Conservation (phyloP, 2,329 filamentous ascomycete species). For the Arthrobotrys sinensis region DNA sequence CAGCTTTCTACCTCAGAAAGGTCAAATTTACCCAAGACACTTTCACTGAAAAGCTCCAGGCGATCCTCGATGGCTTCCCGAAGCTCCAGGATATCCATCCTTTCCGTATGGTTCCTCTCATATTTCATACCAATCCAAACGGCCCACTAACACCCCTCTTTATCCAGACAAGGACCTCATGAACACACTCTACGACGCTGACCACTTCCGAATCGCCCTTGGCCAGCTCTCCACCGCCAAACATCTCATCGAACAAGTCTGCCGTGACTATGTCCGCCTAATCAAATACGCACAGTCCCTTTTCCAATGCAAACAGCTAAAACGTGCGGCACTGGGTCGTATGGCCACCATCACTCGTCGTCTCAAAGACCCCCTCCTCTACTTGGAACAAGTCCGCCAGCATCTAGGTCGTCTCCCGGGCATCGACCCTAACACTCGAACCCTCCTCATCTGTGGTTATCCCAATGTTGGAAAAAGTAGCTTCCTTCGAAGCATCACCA, state of each 20-base stretch:
- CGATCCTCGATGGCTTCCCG: constrained; percentile 93
- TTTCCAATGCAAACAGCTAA: constrained; percentile 99
- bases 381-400: constrained; percentile 96
- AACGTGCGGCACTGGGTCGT: constrained; percentile 93
- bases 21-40: constrained; percentile 99
- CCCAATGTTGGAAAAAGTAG: constrained; percentile 98
- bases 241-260: constrained; percentile 95
- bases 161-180: constrained; percentile 80
- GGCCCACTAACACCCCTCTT: constrained; percentile 55
- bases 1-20: constrained; percentile 94
- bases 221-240: constrained; percentile 97
- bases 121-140: background rate
- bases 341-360: constrained; percentile 98
- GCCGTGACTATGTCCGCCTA: constrained; percentile 94
- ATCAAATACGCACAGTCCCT: constrained; percentile 97
- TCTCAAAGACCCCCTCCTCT: constrained; percentile 92
- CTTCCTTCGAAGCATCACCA: constrained; percentile 91
- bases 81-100: constrained; percentile 94
- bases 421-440: constrained; percentile 98
- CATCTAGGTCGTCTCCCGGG: constrained; percentile 96
- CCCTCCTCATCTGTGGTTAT: constrained; percentile 95
- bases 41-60: constrained; percentile 91
- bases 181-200: constrained; percentile 98
- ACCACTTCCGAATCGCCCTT: constrained; percentile 96
- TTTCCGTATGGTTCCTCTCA: constrained; percentile 78